These are phyloP conservation scores for Sporobolomyces roseus DNA, from an alignment of 768 basidiomycete species.

Conservation along the genomic window DNA sequence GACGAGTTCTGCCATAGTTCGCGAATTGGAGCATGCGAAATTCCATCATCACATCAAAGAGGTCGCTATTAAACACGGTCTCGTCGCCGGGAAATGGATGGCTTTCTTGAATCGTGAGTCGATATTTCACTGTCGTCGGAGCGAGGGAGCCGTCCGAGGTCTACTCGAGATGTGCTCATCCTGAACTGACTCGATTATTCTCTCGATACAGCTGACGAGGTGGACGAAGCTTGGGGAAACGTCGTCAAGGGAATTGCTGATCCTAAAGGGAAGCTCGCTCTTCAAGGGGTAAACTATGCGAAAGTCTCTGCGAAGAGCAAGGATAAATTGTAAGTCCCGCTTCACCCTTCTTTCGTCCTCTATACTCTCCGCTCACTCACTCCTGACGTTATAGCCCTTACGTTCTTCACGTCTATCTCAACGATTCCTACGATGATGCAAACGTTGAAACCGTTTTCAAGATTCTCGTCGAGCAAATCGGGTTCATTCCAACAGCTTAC, in stretches of 20 bases:
- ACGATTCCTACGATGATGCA: not conserved
- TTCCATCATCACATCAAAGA: not conserved
- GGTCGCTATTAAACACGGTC: not conserved
- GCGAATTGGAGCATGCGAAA: conserved; percentile 16
- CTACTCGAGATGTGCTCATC: no score
- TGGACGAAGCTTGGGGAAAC: conserved; percentile 3
- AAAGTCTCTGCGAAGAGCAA: not conserved
- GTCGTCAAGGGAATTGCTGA: not conserved
- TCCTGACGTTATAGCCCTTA: not conserved
- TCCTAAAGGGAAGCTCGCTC: not conserved
- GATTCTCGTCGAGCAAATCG: conserved; percentile 9
- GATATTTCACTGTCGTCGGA: not conserved
- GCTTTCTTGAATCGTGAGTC: not conserved
- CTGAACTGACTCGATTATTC: no score
- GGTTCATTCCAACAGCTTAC: conserved; percentile 4
- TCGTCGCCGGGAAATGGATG: conserved; percentile 7
- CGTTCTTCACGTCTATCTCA: not conserved
- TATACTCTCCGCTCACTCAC: not conserved
- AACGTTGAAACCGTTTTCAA: conserved; percentile 10
- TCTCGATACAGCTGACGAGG: not conserved
- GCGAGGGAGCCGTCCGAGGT: no score
- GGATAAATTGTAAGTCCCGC: not conserved
- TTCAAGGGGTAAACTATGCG: not conserved
- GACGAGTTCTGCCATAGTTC: not conserved
- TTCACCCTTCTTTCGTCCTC: not conserved